These are phyloP conservation scores for Penicillium antarcticum DNA, from an alignment of 495 filamentous ascomycete species.

Conservation along the genomic window DNA sequence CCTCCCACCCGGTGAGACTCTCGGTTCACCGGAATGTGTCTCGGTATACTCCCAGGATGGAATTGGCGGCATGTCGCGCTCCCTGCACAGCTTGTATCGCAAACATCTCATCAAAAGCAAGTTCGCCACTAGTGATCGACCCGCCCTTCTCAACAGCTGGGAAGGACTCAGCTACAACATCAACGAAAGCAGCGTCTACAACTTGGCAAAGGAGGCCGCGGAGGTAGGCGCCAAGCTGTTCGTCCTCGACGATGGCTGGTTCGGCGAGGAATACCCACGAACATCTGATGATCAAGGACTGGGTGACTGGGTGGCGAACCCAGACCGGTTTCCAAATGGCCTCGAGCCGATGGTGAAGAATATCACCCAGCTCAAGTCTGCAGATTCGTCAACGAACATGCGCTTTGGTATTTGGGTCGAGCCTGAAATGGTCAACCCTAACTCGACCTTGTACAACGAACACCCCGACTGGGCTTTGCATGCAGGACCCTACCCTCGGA, in stretches of 20 bases:
- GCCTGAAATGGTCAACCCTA: slow-evolving; percentile 57
- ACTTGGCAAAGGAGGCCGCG: slow-evolving; percentile 47
- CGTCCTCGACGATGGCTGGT: slow-evolving; percentile 59
- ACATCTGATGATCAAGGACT: slow-evolving; percentile 45
- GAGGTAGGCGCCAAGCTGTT: slow-evolving; percentile 50
- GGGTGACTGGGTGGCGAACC: slow-evolving; percentile 54
- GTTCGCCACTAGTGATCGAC: slow-evolving; percentile 44
- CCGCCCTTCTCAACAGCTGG: slow-evolving; percentile 55
- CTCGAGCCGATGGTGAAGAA: slow-evolving; percentile 39
- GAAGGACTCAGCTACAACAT: slow-evolving; percentile 50
- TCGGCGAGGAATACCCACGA: slow-evolving; percentile 52
- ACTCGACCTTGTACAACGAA: slow-evolving; percentile 48
- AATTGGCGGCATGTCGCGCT: slow-evolving; percentile 52
- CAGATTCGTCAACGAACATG: slow-evolving; percentile 38
- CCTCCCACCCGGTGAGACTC: slow-evolving; percentile 41
- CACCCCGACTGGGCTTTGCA: slow-evolving; percentile 57
- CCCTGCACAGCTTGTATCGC: slow-evolving; percentile 50
- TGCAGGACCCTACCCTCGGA: slow-evolving; percentile 48
- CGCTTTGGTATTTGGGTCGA: slow-evolving; percentile 57
- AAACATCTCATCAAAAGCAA: slow-evolving; percentile 54
- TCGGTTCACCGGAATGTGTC: slow-evolving; percentile 52
- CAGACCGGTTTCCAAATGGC: slow-evolving; percentile 50
- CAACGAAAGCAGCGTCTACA: slow-evolving; percentile 45
- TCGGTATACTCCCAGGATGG: slow-evolving; percentile 50
- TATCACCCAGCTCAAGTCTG: slow-evolving; percentile 39